These are phyloP conservation scores for Fraxinus sp. DNA, from an alignment of 305 asterid genomes.

Conservation along the genomic window DNA sequence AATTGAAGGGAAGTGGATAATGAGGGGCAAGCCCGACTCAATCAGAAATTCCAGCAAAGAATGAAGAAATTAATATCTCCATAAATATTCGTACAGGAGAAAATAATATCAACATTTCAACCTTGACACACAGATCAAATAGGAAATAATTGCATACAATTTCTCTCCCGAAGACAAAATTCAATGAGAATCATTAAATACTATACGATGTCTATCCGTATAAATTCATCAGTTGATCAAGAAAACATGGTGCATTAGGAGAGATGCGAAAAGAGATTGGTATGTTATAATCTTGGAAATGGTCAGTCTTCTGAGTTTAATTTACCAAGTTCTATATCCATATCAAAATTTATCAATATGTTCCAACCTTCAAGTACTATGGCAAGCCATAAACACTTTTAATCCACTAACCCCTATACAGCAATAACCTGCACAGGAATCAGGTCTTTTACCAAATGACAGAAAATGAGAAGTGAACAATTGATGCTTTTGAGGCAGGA, in stretches of 20 bases:
- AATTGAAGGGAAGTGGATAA: not conserved
- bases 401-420: not conserved
- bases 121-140: conserved; percentile 4
- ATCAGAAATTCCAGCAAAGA: conserved; percentile 7
- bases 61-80: not conserved
- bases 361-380: not conserved
- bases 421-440: not conserved
- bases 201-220: not conserved
- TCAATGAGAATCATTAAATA: not conserved
- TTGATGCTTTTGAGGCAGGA: not conserved
- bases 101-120: conserved; percentile 2
- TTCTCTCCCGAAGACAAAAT: not conserved
- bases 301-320: not conserved
- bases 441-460: not conserved
- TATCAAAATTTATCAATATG: not conserved
- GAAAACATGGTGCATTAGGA: not conserved
- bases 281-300: conserved; percentile 1
- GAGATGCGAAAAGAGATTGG: not conserved
- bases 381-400: not conserved
- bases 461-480: not conserved
- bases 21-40: not conserved
- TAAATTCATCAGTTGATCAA: not conserved
- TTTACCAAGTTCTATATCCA: not conserved
- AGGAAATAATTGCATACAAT: not conserved
- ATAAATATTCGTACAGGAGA: not conserved